Base-by-base conservation (phyloP, 257 asterid species). In the Nicotiana noctiflora region DNA sequence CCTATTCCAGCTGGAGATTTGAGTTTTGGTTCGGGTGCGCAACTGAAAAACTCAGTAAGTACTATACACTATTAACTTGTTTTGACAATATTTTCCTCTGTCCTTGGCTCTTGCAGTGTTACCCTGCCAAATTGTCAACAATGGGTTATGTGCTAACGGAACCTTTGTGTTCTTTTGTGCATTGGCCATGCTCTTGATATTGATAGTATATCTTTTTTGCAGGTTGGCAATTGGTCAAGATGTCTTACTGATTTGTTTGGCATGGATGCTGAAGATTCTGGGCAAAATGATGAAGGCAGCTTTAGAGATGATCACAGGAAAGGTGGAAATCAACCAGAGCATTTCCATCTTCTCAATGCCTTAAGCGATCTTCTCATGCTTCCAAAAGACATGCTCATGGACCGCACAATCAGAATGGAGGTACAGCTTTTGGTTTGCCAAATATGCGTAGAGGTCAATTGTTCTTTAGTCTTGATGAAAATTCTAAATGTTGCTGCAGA, bases 1-100 rank as follows among this genome's bases (percentile, higher is more conserved):
- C 98, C 99, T 61, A 91, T 96, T 75, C 98, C 98, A 77, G 98
- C 98, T 44, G 99, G 98, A 78, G 98, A 96, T 79, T 92, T 96
- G 84, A 90, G 98, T 88, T 96, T 96, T 65, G 98, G 99, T 15
- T 93, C 99, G 60, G 98, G 99, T 74, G 98, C 97, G 32, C 99
- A 91, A 81, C 93, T 96, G 29, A 96, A 96, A 87, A 95, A 91
- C 84, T 89, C 97, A 13, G 99, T 93, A 85, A 88, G 97, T 85
- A 34, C 34, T 55, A 37, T 29, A 56, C 75, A 19, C 17, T 72
- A 68, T 37, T 76, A 29, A 17, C 46, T 49, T 78, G 13, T 62
- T 10, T 32, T 40, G 56, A 31, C 31, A 11, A 68, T 29, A 12
- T 56, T 76, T 29, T 60, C 27, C 18, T 55, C 29, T 34, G 65